Evolutionary conservation across 2,329 filamentous ascomycete genomes (phyloP).

Genomic region (Graphium sp.): DNA sequence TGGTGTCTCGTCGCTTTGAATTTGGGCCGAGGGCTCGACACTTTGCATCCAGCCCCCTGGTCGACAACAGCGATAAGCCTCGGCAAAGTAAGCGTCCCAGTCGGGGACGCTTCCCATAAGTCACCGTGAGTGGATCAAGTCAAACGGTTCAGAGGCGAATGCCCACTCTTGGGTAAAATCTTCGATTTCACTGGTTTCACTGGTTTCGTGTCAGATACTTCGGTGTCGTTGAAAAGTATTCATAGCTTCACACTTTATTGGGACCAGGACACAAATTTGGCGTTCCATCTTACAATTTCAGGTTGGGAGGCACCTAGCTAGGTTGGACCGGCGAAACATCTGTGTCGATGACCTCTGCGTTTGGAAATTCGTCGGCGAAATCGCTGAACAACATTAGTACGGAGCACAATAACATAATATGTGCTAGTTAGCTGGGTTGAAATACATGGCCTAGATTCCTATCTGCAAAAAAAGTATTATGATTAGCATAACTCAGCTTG

Average conservation of each 20-base stretch:
- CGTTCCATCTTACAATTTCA: slow-evolving; percentile 32
- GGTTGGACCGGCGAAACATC: slow-evolving; percentile 42
- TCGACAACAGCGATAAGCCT: slow-evolving; percentile 6
- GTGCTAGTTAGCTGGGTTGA: too few relatives aligned
- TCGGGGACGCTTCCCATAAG: not conserved
- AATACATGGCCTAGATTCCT: slow-evolving; percentile 30
- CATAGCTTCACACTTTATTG: too few relatives aligned
- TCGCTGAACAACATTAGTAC: slow-evolving; percentile 23
- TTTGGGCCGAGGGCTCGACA: slow-evolving; percentile 1
- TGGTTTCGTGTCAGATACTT: too few relatives aligned
- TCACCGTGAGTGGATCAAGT: not conserved
- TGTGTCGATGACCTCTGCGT: slow-evolving; percentile 26
- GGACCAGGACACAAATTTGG: slow-evolving; percentile 31
- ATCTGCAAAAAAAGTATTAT: not conserved
- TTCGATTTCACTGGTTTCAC: slow-evolving; percentile 1
- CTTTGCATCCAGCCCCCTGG: slow-evolving; percentile 7
- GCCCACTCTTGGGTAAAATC: not conserved
- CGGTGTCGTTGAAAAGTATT: too few relatives aligned
- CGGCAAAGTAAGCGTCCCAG: slow-evolving; percentile 1
- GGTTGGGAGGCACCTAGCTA: slow-evolving; percentile 24
- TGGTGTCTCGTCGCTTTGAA: not conserved
- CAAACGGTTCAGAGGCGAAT: not conserved
- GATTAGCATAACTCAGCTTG: too few relatives aligned
- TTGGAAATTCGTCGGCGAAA: slow-evolving; percentile 22
- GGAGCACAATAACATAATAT: not conserved